Percentiles rank a stretch among this genome's conserved stretches.
Conservation (phyloP, 306 rosid species). For the Leucaena leucocephala region DNA sequence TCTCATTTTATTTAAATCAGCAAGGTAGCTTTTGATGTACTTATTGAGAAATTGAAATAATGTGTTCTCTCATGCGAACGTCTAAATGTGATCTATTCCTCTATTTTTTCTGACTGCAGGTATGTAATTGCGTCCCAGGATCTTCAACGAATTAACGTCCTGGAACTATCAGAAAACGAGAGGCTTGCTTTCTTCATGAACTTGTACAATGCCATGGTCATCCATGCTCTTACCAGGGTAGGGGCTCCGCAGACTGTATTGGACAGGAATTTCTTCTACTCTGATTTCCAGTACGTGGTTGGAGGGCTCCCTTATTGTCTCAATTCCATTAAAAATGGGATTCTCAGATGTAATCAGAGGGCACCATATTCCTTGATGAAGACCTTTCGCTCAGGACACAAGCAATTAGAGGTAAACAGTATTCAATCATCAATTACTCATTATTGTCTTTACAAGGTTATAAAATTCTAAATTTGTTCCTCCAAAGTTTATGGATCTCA, state of each 20-base stretch:
- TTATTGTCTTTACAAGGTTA: background rate
- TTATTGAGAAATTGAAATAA: slow-evolving; percentile 3
- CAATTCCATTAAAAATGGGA: slow-evolving; percentile 64
- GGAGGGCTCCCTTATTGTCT: slow-evolving; percentile 87
- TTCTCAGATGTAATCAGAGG: slow-evolving; percentile 81
- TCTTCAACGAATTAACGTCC: slow-evolving; percentile 74
- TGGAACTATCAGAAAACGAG: slow-evolving; percentile 66
- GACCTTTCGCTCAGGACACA: slow-evolving; percentile 69
- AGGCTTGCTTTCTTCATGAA: slow-evolving; percentile 85
- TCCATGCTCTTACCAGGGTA: slow-evolving; percentile 76
- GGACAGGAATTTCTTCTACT: slow-evolving; percentile 78
- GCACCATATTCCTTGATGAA: slow-evolving; percentile 75
- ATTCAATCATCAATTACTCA: background rate
- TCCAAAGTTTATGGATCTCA: background rate
- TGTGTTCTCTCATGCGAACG: slow-evolving; percentile 21
- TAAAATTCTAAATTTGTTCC: background rate
- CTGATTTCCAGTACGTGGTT: slow-evolving; percentile 73
- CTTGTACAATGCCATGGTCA: slow-evolving; percentile 93
- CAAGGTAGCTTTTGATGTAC: slow-evolving; percentile 4
- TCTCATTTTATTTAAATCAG: background rate
- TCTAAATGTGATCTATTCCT: background rate
- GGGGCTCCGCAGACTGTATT: slow-evolving; percentile 77
- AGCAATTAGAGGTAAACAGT: slow-evolving; percentile 66
- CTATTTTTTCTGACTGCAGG: slow-evolving; percentile 55
- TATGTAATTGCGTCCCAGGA: slow-evolving; percentile 72